Base-by-base conservation (phyloP, 805 yeast species). In the Nakazawaea sp. region DNA sequence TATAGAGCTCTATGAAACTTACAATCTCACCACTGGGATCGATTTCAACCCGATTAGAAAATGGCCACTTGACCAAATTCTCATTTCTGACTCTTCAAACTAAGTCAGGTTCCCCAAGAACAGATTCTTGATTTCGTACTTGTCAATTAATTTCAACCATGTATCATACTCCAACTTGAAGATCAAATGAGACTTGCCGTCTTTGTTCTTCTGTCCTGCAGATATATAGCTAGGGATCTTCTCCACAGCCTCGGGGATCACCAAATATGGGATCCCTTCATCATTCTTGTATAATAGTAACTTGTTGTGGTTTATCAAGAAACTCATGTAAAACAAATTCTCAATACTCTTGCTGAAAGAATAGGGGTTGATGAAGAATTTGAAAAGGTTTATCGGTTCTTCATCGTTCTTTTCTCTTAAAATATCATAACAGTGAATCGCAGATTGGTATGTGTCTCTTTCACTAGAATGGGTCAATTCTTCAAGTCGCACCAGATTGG, bases 341-440 rank as follows among this genome's bases (percentile, higher is more conserved):
- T 90, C 97, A 2, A 89, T 78, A 1, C 88, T 72, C 52, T 81
- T 88, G 1, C 82, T 65, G 56, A 81, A 89, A 5, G 90, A 80
- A 12, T 59, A 43, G 1, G 96, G 96, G 52, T 90, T 78, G 15
- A 89, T 62, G 35, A 85, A 71, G 46, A 83, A 79, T 43, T 67
- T 63, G 50, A 75, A 85, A 32, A 88, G 61, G 38, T 75, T 74
- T 7, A 87, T 64, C 7, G 64, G 65, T 15, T 47, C 45, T 0
- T 55, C 57, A 0, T 59, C 61, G 7, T 55, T 52, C 30, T 58
- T 62, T 15, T 52, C 44, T 4, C 35, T 42, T 30, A 75, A 58
- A 3, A 61, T 52, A 30, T 58, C 56, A 52, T 61, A 82, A 30
- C 81, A 72, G 33, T 60, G 58, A 33, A 69, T 68, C 4, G 85